Evolutionary conservation across 2,329 filamentous ascomycete species (phyloP).

Genomic region (Mycosphaerelloides madeirae): DNA sequence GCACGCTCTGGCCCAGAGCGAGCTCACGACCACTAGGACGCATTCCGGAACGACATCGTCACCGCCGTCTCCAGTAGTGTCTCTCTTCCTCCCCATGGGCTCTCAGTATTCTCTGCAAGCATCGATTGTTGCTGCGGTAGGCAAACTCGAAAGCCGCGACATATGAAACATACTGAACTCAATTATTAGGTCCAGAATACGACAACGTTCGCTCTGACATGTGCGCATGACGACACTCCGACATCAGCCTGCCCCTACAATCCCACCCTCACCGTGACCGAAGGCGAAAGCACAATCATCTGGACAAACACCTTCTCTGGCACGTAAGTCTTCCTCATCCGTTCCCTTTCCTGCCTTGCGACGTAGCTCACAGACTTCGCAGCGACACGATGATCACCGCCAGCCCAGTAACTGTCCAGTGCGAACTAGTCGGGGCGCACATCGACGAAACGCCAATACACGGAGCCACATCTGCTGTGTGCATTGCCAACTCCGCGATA

Average conservation of each 20-base stretch:
- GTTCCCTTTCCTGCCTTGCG: neutral
- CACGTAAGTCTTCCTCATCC: conserved; percentile 6
- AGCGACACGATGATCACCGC: conserved; percentile 5
- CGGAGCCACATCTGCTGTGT: conserved; percentile 22
- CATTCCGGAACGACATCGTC: no score
- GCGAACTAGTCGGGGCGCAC: conserved; percentile 23
- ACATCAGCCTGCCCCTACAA: conserved; percentile 21
- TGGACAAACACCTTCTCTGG: conserved; percentile 17
- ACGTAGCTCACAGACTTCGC: neutral
- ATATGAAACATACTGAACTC: neutral
- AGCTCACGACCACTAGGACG: no score
- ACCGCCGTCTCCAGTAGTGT: no score
- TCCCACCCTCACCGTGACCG: conserved; percentile 27
- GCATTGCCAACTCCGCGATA: conserved; percentile 20
- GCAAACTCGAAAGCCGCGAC: neutral
- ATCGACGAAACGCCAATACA: conserved; percentile 13
- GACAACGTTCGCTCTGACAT: conserved; percentile 27
- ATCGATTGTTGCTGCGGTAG: neutral
- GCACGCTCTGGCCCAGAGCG: no score
- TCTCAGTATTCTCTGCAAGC: no score
- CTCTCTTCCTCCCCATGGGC: no score
- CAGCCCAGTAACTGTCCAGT: conserved; percentile 19
- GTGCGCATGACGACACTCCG: conserved; percentile 9
- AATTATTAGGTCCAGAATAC: conserved; percentile 15
- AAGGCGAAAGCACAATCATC: conserved; percentile 25